Base-by-base conservation (phyloP, 75 land plant species). In the Selaginella tamariscina region DNA sequence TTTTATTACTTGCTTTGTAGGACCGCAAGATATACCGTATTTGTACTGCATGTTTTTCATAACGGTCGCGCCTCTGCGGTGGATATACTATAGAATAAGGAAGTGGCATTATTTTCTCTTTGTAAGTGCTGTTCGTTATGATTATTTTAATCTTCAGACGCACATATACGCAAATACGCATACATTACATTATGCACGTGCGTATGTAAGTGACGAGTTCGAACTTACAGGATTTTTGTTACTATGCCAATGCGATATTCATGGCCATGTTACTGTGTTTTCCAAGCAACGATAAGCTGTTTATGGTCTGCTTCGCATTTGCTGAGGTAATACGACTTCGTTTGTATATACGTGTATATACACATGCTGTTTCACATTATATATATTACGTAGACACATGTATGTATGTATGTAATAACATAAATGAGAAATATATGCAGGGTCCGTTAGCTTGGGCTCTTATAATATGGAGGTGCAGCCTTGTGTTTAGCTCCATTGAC, bases 381-480 rank as follows among this genome's bases (percentile, higher is more conserved):
- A n/a, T n/a, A n/a, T n/a, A n/a, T n/a, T n/a, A n/a, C n/a, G n/a
- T n/a, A n/a, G n/a, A n/a, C n/a, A n/a, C n/a, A n/a, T n/a, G n/a
- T n/a, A n/a, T n/a, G n/a, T n/a, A n/a, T n/a, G n/a, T n/a, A n/a
- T n/a, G n/a, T n/a, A n/a, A n/a, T n/a, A n/a, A n/a, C n/a, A n/a
- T n/a, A n/a, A n/a, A n/a, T n/a, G n/a, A n/a, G n/a, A n/a, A n/a
- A n/a, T 20, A 56, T 31, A 20, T 66, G 54, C 69, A 91, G 98
- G 98, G 98, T 32, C 98, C 98, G 26, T 65, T 93, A 32, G 98
- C 98, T 15, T 93, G 98, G 98, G 98, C 98, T 23, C 66, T 93
- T 27, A 93, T 93, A 70, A 83, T 94, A 69, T 94, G 95, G 95
- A 80, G 91, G 2, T 86, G 96, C 78, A 94, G 98, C 73, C 82